Evolutionary conservation across 2,329 filamentous ascomycete genomes (phyloP).

Genomic region (Sporothrix pseudoabietina): DNA sequence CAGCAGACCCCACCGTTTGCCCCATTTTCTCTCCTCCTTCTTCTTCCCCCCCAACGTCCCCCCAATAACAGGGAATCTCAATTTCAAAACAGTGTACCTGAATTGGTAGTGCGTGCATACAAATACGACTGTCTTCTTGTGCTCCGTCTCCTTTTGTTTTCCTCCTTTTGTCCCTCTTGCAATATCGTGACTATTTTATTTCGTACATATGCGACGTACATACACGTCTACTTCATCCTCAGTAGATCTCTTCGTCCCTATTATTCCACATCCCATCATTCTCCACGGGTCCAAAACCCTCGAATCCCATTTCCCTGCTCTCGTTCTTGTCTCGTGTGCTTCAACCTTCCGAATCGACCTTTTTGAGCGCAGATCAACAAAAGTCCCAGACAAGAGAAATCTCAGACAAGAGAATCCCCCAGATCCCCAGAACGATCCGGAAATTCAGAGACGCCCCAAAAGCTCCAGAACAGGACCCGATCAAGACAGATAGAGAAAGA

Average conservation of each 20-base stretch:
- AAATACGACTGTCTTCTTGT: not conserved
- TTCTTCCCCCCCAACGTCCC: not conserved
- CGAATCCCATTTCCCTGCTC: slow-evolving; percentile 1
- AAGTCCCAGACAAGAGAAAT: not conserved
- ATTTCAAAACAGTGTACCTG: not conserved
- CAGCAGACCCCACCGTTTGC: not conserved
- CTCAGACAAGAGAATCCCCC: slow-evolving; percentile 10
- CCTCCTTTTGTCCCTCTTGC: not conserved
- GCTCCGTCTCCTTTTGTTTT: not conserved
- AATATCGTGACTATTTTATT: slow-evolving; percentile 1
- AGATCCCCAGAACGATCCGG: not conserved
- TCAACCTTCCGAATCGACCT: slow-evolving; percentile 20
- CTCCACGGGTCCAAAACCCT: slow-evolving; percentile 18
- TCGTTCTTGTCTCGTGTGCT: slow-evolving; percentile 6
- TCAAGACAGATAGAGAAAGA: not conserved
- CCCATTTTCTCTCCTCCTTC: not conserved
- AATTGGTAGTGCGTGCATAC: slow-evolving; percentile 14
- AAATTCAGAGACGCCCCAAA: not conserved
- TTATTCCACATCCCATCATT: not conserved
- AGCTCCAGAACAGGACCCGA: not conserved
- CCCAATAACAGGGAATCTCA: not conserved
- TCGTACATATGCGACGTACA: not conserved
- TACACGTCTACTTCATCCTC: not conserved
- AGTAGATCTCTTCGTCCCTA: not conserved
- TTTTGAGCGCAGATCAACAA: slow-evolving; percentile 5